Conservation (phyloP, 768 basidiomycete genomes). For the Leucosporidium yakuticum region DNA sequence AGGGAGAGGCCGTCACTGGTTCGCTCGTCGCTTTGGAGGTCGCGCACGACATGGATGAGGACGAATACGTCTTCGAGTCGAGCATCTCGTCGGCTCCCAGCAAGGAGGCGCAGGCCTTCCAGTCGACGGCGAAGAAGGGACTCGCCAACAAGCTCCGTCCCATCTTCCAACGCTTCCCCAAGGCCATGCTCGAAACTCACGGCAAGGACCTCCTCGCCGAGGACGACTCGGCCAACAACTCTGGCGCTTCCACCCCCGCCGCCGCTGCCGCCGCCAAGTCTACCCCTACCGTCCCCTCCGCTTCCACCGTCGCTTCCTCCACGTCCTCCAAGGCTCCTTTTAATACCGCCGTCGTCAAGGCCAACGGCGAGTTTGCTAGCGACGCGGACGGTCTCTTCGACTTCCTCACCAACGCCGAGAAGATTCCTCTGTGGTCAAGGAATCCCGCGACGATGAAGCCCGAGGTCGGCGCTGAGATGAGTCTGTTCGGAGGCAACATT, state of each 20-base stretch:
- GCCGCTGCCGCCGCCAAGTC: conserved; percentile 4
- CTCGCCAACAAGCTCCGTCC: conserved; percentile 34
- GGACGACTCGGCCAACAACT: conserved; percentile 9
- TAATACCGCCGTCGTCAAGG: conserved; percentile 34
- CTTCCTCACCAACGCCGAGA: conserved; percentile 34
- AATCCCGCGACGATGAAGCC: conserved; percentile 37
- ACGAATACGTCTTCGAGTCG: conserved; percentile 38
- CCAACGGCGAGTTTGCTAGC: conserved; percentile 34
- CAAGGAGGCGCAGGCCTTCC: conserved; percentile 33
- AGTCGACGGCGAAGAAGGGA: conserved; percentile 29
- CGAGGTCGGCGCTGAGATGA: conserved; percentile 31
- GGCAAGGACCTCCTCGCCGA: conserved; percentile 37
- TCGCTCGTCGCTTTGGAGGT: conserved; percentile 35
- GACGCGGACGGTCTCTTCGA: conserved; percentile 36
- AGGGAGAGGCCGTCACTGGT: conserved; percentile 20
- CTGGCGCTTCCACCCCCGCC: conserved; percentile 29
- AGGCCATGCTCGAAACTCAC: conserved; percentile 35
- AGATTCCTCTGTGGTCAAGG: conserved; percentile 36
- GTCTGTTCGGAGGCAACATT: conserved; percentile 39
- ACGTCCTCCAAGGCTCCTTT: background rate
- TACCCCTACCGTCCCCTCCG: background rate
- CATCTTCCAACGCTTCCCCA: conserved; percentile 38
- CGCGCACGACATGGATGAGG: conserved; percentile 40
- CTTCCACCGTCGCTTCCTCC: conserved; percentile 7
- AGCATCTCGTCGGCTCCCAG: conserved; percentile 19